Conservation (phyloP, 768 basidiomycete genomes). For the Boletus vermiculosoides region DNA sequence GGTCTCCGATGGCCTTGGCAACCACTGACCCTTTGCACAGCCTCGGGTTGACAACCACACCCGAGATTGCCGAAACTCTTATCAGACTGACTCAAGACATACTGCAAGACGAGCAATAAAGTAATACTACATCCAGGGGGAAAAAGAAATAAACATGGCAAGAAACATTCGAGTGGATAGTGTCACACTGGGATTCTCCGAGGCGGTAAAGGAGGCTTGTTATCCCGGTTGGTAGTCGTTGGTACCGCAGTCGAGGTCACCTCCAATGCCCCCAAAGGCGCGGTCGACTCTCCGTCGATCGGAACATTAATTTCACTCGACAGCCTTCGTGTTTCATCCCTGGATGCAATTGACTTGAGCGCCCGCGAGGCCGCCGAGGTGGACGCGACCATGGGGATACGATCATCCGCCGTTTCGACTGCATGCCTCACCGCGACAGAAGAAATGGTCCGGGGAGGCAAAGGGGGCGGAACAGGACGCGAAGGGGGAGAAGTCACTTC, state of each 20-base stretch:
- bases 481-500: constrained; percentile 22
- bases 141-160: background rate
- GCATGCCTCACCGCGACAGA: constrained; percentile 33
- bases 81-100: background rate
- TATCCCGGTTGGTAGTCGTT: constrained; percentile 4
- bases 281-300: constrained; percentile 2
- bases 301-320: constrained; percentile 22
- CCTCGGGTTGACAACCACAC: background rate
- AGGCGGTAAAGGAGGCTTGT: constrained; percentile 37
- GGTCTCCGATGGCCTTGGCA: background rate
- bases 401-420: constrained; percentile 25
- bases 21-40: background rate
- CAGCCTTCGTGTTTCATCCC: constrained; percentile 38
- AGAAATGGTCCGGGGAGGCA: constrained; percentile 42
- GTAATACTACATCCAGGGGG: constrained; percentile 5
- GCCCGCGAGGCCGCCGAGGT: constrained; percentile 49
- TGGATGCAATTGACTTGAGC: constrained; percentile 55
- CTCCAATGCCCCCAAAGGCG: constrained; percentile 3
- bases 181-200: constrained; percentile 23
- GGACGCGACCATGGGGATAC: constrained; percentile 13
- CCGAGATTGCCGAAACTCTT: background rate
- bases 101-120: background rate
- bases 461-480: constrained; percentile 36
- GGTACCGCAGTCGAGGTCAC: constrained; percentile 4
- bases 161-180: background rate